Conservation (phyloP, 257 asterid species). For the Solanum pennellii region DNA sequence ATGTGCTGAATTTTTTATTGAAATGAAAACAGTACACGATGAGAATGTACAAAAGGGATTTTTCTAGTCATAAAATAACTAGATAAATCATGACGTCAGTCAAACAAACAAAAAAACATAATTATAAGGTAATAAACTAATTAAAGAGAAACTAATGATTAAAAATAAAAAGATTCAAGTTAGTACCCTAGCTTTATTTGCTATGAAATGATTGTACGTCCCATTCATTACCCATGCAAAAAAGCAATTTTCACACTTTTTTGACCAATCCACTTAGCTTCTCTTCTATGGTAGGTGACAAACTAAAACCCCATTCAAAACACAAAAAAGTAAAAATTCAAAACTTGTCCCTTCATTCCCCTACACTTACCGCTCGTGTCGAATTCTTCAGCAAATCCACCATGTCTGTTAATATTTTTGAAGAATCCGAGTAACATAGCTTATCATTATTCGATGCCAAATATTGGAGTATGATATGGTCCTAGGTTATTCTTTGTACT, state of each 20-base stretch:
- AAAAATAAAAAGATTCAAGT: slow-evolving; percentile 3
- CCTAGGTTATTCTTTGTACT: slow-evolving; percentile 23
- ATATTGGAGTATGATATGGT: slow-evolving; percentile 32
- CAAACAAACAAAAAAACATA: not conserved
- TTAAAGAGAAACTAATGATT: not conserved
- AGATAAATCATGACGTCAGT: slow-evolving; percentile 6
- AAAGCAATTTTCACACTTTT: slow-evolving; percentile 19
- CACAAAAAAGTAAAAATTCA: slow-evolving; percentile 1
- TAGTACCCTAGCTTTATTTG: not conserved
- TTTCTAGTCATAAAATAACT: not conserved
- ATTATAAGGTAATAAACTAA: not conserved
- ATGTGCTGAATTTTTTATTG: not conserved
- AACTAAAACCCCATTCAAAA: not conserved
- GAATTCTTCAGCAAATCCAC: no score
- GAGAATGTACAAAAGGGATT: not conserved
- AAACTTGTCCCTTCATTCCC: not conserved
- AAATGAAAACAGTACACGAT: not conserved
- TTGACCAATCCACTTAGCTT: slow-evolving; percentile 46
- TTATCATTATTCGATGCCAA: slow-evolving; percentile 35
- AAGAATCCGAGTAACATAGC: not conserved
- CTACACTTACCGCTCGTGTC: not conserved
- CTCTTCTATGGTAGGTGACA: slow-evolving; percentile 6
- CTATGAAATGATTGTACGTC: slow-evolving; percentile 34
- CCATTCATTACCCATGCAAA: slow-evolving; percentile 26
- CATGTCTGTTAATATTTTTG: no score